These are phyloP conservation scores for Trichoderma sp. DNA, from an alignment of 2,329 filamentous ascomycete genomes.

Conservation along the genomic window DNA sequence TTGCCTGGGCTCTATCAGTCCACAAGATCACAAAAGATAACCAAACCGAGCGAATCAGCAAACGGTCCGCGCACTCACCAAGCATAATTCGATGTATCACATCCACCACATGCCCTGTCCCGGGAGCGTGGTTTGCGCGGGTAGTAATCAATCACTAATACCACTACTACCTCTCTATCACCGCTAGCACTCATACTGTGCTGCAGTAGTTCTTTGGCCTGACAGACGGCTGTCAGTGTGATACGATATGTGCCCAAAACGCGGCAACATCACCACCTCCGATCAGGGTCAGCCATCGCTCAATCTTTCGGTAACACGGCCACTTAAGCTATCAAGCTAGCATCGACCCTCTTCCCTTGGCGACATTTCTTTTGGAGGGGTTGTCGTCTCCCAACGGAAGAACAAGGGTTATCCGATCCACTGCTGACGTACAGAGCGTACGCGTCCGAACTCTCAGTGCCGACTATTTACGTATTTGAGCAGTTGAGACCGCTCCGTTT, in stretches of 20 bases:
- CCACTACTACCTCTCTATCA: background rate
- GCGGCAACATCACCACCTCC: background rate
- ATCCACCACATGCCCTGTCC: conserved; percentile 2
- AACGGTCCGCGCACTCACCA: background rate
- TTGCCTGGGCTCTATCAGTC: background rate
- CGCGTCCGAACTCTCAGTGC: background rate
- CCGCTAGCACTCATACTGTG: background rate
- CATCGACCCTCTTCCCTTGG: conserved; percentile 5
- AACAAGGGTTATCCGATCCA: conserved; percentile 7
- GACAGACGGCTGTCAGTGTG: background rate
- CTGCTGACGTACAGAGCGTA: conserved; percentile 17
- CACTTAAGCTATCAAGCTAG: conserved; percentile 11
- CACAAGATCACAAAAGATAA: conserved; percentile 11
- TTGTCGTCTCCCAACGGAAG: background rate
- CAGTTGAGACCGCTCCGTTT: background rate
- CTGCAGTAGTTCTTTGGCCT: background rate
- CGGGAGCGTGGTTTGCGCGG: conserved; percentile 9
- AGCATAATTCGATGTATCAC: conserved; percentile 1
- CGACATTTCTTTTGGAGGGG: background rate
- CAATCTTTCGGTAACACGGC: conserved; percentile 14
- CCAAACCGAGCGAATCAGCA: conserved; percentile 11
- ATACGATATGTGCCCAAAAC: background rate
- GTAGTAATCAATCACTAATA: background rate
- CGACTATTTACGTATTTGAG: conserved; percentile 1
- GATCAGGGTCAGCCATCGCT: background rate